These are phyloP conservation scores for Penicillium concentricum DNA, from an alignment of 2,329 filamentous ascomycete genomes.

Conservation along the genomic window DNA sequence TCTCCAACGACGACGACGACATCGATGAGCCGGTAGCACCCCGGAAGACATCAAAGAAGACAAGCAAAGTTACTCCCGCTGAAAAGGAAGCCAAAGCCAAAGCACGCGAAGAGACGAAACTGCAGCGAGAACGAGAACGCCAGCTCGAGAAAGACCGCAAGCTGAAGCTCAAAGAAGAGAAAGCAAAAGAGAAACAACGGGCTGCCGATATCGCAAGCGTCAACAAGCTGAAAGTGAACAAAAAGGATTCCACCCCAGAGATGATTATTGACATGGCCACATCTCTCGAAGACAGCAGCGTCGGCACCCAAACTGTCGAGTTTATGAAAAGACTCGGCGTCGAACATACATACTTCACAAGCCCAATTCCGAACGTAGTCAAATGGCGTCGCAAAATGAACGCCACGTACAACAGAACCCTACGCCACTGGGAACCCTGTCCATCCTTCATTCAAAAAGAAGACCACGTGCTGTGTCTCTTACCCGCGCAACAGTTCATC, in stretches of 20 bases:
- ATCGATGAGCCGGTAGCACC: slow-evolving; percentile 49
- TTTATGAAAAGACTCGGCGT: slow-evolving; percentile 45
- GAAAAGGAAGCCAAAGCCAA: slow-evolving; percentile 50
- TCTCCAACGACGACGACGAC: slow-evolving; percentile 30
- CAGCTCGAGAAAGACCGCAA: slow-evolving; percentile 56
- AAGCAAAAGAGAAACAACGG: slow-evolving; percentile 61
- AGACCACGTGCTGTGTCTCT: slow-evolving; percentile 60
- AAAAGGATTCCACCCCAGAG: slow-evolving; percentile 69
- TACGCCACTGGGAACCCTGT: slow-evolving; percentile 65
- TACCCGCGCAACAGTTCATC: slow-evolving; percentile 66
- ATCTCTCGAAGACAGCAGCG: slow-evolving; percentile 50
- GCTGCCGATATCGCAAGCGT: slow-evolving; percentile 68
- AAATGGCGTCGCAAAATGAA: slow-evolving; percentile 68
- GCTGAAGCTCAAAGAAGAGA: slow-evolving; percentile 52
- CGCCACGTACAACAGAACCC: slow-evolving; percentile 60
- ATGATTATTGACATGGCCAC: slow-evolving; percentile 73
- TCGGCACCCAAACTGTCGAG: slow-evolving; percentile 46
- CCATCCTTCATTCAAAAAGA: slow-evolving; percentile 52
- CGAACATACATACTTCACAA: slow-evolving; percentile 40
- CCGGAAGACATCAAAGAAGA: slow-evolving; percentile 45
- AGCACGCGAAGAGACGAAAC: slow-evolving; percentile 52
- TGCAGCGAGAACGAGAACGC: slow-evolving; percentile 55
- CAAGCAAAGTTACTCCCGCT: slow-evolving; percentile 26
- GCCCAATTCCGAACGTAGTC: slow-evolving; percentile 53
- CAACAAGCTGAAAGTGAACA: slow-evolving; percentile 71